Evolutionary conservation across 2,329 filamentous ascomycete genomes (phyloP), one percentile per base, ranked within the genome.

Genomic region (Botryosphaeria agaves): DNA sequence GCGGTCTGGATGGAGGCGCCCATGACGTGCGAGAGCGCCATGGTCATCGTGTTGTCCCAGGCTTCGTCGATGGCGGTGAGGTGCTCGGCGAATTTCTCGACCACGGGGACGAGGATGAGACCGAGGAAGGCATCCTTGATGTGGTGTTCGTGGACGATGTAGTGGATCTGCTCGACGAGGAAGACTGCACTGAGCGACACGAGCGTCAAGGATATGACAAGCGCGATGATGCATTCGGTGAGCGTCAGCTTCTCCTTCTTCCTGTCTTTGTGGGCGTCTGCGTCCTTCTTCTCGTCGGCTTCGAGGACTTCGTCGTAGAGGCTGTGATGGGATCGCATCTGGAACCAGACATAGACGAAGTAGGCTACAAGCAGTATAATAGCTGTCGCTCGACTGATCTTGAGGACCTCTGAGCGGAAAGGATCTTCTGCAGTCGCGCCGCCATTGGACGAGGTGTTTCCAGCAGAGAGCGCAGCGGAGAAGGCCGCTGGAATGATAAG

Each of bases 1-100:
- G 84, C 82, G 0, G 85, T 94, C 55, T 93, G 85, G 34, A 93
- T 76, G 1, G 80, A 87, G 2, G 83, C 76, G 28, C 82, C 83
- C 25, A 93, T 71, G 31, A 89, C 80, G 49, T 93, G 83, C 26
- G 80, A 78, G 16, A 89, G 64, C 0, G 82, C 81, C 49, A 85
- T 76, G 56, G 87, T 87, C 64, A 52, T 52, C 48, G 76, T 72
- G 47, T 80, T 71, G 44, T 82, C 77, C 66, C 76, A 87, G 14
- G 82, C 82, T 60, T 89, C 81, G 44, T 89, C 79, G 34, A 89
- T 62, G 18, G 81, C 79, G 1, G 79, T 87, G 28, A 91, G 58
- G 52, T 91, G 82, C 51, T 91, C 82, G 6, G 81, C 79, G 1
- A 76, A 76, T 52, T 91, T 91, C 46, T 91, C 83, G 4, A 89